A percentile compares a stretch with the other conserved stretches of the same genome.
These are phyloP conservation scores for Sporothrix curviconia DNA, from an alignment of 2,329 filamentous ascomycete genomes.

Conservation along the genomic window DNA sequence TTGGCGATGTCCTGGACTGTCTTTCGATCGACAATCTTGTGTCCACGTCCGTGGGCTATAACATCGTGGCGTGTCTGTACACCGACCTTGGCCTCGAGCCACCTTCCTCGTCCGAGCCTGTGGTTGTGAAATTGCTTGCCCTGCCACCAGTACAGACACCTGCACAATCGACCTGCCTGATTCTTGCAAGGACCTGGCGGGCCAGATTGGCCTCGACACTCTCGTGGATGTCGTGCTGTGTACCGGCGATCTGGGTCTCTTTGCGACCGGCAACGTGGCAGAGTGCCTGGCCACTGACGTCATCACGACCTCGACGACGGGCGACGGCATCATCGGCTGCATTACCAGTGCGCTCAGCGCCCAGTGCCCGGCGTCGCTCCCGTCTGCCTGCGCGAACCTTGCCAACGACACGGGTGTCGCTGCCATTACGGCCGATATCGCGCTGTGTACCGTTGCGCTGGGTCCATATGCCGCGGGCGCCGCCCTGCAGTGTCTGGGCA, in stretches of 20 bases:
- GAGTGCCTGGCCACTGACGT: conserved; percentile 9
- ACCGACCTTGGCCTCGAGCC: not conserved
- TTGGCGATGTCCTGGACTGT: conserved; percentile 10
- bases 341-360: conserved; percentile 9
- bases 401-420: not conserved
- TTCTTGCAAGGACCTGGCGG: conserved; percentile 7
- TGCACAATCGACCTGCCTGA: conserved; percentile 9
- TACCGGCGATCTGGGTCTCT: conserved; percentile 24
- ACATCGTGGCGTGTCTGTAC: conserved; percentile 15
- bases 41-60: not conserved
- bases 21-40: conserved; percentile 11
- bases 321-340: conserved; percentile 13
- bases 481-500: conserved; percentile 12
- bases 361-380: conserved; percentile 16
- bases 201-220: not conserved
- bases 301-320: conserved; percentile 1
- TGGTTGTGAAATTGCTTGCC: too few species aligned
- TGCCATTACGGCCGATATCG: not conserved
- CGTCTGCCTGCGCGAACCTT: conserved; percentile 12
- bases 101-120: too few species aligned
- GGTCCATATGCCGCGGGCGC: conserved; percentile 14
- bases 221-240: conserved; percentile 26
- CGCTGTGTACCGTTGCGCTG: conserved; percentile 14
- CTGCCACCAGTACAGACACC: too few species aligned
- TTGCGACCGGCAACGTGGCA: conserved; percentile 18